Percentiles rank a stretch among this genome's conserved stretches.
These are phyloP conservation scores for Pythium grandisporangium DNA, from an alignment of 352 stramenopile genomes.

Conservation along the genomic window DNA sequence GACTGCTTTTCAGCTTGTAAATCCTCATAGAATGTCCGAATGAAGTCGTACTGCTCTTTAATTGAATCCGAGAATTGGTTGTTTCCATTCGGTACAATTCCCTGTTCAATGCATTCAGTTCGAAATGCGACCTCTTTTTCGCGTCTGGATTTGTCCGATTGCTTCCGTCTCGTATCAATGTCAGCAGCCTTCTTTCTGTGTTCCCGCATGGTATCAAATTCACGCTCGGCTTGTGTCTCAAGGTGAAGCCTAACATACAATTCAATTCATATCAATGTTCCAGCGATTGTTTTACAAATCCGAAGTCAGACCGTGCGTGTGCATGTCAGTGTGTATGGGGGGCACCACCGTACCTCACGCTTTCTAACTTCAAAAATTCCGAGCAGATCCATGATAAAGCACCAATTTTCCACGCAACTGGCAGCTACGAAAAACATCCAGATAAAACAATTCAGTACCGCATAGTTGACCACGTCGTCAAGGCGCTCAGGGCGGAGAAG, in stretches of 20 bases:
- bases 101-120: conserved; percentile 19
- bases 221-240: conserved; percentile 18
- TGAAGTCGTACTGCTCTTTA: conserved; percentile 23
- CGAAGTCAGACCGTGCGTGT: too few species aligned
- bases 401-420: conserved; percentile 15
- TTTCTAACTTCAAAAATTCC: conserved; percentile 18
- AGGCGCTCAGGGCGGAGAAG: too few species aligned
- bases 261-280: too few species aligned
- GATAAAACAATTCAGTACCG: too few species aligned
- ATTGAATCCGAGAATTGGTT: conserved; percentile 26
- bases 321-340: too few species aligned
- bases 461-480: too few species aligned
- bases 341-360: conserved; percentile 14
- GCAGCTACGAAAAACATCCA: conserved; percentile 12
- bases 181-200: conserved; percentile 18
- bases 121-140: conserved; percentile 19
- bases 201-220: conserved; percentile 20
- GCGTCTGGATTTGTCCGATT: conserved; percentile 16
- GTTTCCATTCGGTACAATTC: conserved; percentile 26
- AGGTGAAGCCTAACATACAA: conserved; percentile 23
- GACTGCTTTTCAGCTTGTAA: conserved; percentile 12
- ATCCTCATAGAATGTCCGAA: conserved; percentile 22
- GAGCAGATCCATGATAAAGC: conserved; percentile 19
- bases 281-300: too few species aligned
- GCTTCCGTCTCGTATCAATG: conserved; percentile 13